These are phyloP conservation scores for Leccinum variicolor DNA, from an alignment of 768 basidiomycete genomes.

Conservation along the genomic window DNA sequence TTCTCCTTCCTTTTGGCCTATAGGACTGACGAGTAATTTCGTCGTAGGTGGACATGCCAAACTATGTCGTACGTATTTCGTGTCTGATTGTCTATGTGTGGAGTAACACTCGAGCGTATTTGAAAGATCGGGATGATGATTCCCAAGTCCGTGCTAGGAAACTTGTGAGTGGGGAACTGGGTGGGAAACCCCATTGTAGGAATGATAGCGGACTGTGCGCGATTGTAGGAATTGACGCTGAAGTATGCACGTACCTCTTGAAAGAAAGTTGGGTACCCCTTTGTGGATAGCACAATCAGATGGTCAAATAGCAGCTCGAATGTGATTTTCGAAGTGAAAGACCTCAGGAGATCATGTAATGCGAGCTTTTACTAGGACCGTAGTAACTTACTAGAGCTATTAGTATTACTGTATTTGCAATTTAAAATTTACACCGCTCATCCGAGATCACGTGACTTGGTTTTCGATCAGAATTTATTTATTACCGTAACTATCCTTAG, in stretches of 20 bases:
- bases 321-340: no score
- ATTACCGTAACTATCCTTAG: no score
- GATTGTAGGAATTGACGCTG: background rate
- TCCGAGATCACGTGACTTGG: no score
- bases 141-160: constrained; percentile 40
- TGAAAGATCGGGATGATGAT: constrained; percentile 57
- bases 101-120: background rate
- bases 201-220: background rate
- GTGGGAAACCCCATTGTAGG: background rate
- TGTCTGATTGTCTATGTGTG: background rate
- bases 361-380: no score
- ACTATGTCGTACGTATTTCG: constrained; percentile 48
- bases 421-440: no score
- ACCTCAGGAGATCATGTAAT: no score
- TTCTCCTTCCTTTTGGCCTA: background rate
- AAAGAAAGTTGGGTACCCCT: background rate
- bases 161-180: background rate
- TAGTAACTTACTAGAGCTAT: no score
- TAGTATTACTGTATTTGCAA: no score
- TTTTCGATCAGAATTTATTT: no score
- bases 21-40: background rate
- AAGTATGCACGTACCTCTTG: background rate
- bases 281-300: no score
- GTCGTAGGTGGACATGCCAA: constrained; percentile 59
- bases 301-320: no score